phyloP scores from a whole-genome alignment of 1,139 yeast genomes.

The Candida glucosophila region DNA sequence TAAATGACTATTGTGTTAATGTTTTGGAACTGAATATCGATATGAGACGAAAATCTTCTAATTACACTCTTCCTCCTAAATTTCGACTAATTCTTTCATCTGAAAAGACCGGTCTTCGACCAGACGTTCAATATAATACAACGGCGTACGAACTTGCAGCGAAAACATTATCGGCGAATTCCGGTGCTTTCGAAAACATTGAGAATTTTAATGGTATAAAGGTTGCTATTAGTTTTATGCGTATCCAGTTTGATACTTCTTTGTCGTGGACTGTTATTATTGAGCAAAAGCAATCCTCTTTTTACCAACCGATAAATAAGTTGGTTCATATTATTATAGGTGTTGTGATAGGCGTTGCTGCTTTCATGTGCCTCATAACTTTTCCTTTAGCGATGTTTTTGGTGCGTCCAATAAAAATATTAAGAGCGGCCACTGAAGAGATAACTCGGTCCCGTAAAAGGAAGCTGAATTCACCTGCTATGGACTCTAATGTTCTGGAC shows the following conservation, averaged over 20 bases:
- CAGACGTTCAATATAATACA: conserved; percentile 20
- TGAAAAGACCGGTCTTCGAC: conserved; percentile 7
- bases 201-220: conserved; percentile 28
- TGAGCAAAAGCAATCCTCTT: conserved; percentile 52
- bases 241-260: conserved; percentile 38
- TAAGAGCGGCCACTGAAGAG: conserved; percentile 78
- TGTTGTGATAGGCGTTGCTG: conserved; percentile 73
- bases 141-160: conserved; percentile 27
- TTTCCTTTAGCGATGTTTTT: conserved; percentile 81
- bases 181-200: conserved; percentile 45
- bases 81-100: conserved; percentile 10
- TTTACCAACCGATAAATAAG: conserved; percentile 54
- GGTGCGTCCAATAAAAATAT: conserved; percentile 71
- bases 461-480: conserved; percentile 6
- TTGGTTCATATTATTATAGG: conserved; percentile 68
- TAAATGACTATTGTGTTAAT: too few species aligned
- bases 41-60: conserved; percentile 10
- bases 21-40: too few species aligned
- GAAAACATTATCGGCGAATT: conserved; percentile 25
- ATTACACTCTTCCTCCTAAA: conserved; percentile 25
- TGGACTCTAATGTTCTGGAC: too few species aligned
- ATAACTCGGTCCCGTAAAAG: conserved; percentile 29
- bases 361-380: conserved; percentile 62
- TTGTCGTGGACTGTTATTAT: conserved; percentile 70
- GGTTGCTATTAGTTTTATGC: conserved; percentile 68